Evolutionary conservation across 2,329 filamentous ascomycete genomes (phyloP).

Genomic region (Nemania sp.): DNA sequence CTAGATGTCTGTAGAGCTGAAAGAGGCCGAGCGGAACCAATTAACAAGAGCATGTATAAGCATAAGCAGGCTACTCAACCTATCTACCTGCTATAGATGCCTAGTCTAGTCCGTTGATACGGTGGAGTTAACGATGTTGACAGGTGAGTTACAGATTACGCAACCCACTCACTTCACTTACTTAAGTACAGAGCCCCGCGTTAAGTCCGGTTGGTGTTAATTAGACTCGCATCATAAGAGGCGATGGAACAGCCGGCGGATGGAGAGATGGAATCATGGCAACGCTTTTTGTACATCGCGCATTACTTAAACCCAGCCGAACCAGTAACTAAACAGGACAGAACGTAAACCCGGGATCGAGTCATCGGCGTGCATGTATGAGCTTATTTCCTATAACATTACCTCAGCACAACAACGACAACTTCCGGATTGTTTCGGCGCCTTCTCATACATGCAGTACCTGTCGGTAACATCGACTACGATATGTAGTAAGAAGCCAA

Average conservation of each 20-base stretch:
- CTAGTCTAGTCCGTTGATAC: too few species aligned
- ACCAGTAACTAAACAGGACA: not conserved
- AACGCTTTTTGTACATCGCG: slow-evolving; percentile 2
- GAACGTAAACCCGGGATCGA: not conserved
- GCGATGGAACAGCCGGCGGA: not conserved
- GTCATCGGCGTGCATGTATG: not conserved
- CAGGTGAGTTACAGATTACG: slow-evolving; percentile 8
- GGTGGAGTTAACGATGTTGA: not conserved
- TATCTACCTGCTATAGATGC: too few species aligned
- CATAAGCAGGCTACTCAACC: not conserved
- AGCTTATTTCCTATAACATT: not conserved
- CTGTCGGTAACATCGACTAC: not conserved
- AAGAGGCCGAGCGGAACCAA: not conserved
- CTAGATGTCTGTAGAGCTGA: not conserved
- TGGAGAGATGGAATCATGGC: slow-evolving; percentile 28
- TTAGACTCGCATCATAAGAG: not conserved
- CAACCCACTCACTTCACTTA: not conserved
- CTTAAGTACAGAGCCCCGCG: too few species aligned
- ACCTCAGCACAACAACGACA: not conserved
- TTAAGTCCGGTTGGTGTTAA: not conserved
- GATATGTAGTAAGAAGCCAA: not conserved
- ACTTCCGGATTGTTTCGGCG: not conserved
- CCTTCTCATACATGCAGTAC: not conserved
- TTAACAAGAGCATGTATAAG: not conserved
- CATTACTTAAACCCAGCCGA: not conserved